Percentiles rank a stretch among this genome's conserved stretches.
Evolutionary conservation across 2,329 filamentous ascomycete species (phyloP).

Genomic region (Aspergillus viridinutans): DNA sequence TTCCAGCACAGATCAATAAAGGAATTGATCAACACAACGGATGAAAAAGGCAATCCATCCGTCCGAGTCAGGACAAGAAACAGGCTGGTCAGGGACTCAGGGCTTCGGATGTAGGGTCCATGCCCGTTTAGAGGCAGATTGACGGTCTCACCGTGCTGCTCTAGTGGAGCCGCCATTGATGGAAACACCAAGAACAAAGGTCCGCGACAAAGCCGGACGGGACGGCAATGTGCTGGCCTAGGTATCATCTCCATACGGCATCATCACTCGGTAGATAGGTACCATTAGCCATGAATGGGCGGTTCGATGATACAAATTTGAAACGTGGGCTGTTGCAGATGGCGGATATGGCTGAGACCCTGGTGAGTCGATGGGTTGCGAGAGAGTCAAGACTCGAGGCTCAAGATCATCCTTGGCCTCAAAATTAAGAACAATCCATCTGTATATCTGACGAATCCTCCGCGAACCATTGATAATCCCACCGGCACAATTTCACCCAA

Average conservation of each 20-base stretch:
- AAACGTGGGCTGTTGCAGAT: background rate
- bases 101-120: background rate
- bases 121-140: background rate
- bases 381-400: background rate
- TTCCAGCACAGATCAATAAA: background rate
- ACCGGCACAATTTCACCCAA: background rate
- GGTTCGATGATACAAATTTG: background rate
- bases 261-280: background rate
- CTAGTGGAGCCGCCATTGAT: background rate
- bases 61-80: background rate
- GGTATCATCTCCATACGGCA: too few species aligned
- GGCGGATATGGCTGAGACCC: background rate
- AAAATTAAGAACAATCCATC: background rate
- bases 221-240: background rate
- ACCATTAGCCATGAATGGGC: background rate
- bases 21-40: background rate
- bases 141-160: background rate
- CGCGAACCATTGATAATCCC: background rate
- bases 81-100: background rate
- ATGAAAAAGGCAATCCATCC: background rate
- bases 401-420: background rate
- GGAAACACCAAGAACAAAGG: background rate
- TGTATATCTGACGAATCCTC: background rate
- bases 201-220: background rate
- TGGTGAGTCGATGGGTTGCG: background rate